Evolutionary conservation across 441 rosid genomes (phyloP).

Genomic region (Aleurites moluccanus): DNA sequence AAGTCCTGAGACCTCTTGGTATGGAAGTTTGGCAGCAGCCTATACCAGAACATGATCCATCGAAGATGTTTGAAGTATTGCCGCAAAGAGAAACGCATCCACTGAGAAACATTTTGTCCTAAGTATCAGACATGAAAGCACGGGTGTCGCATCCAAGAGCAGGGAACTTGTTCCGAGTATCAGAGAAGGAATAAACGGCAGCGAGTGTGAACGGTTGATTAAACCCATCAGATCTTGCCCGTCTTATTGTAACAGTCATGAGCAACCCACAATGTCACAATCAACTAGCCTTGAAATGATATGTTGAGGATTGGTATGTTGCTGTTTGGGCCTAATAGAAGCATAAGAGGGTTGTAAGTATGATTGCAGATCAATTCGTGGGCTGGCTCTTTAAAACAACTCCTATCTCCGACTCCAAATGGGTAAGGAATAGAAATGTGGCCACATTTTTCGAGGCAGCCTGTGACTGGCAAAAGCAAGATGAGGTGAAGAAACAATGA

Average conservation of each 20-base stretch:
- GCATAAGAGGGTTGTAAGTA: too few species aligned
- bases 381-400: neutral
- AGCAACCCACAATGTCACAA: neutral
- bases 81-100: too few species aligned
- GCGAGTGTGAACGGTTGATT: too few species aligned
- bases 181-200: neutral
- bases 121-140: neutral
- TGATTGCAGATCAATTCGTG: constrained; percentile 7
- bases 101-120: neutral
- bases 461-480: neutral
- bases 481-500: too few species aligned
- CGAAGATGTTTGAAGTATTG: too few species aligned
- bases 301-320: too few species aligned
- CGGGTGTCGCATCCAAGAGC: constrained; percentile 4
- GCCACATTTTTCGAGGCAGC: constrained; percentile 10
- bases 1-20: neutral
- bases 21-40: neutral
- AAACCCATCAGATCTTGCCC: too few species aligned
- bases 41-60: constrained; percentile 5
- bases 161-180: neutral
- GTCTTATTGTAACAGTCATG: too few species aligned
- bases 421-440: constrained; percentile 23
- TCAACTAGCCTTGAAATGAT: too few species aligned
- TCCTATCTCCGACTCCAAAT: constrained; percentile 19
- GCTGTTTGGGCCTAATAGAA: too few species aligned